Evolutionary conservation across 2,329 filamentous ascomycete species (phyloP), one percentile per base, ranked within the genome.

Genomic region (Lecanicillium sp.): DNA sequence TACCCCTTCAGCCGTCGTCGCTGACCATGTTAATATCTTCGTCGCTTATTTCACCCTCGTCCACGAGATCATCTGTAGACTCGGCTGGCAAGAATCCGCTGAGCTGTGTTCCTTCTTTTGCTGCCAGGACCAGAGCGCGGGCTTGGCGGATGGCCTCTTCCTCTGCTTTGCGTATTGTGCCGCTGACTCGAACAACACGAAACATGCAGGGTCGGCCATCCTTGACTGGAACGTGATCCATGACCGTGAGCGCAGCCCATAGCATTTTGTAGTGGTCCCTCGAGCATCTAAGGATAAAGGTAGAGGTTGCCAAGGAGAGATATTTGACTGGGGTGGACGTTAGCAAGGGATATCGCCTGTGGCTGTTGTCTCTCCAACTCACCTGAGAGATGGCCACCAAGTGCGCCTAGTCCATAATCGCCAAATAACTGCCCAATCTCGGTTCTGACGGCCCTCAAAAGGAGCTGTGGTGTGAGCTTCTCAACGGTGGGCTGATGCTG

Each of bases 141-240:
- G 87, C 86, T 44, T 86, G 72, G 4, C 81, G 74, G 51, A 97
- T 84, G 27, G 88, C 87, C 60, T 95, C 89, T 56, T 94, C 81
- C 61, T 97, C 89, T 3, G 80, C 83, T 61, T 94, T 95, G 50
- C 81, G 82, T 53, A 98, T 95, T 3, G 92, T 98, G 13, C 90
- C 92, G 47, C 86, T 92, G 12, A 96, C 87, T 44, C 86, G 75
- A 6, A 94, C 77, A 12, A 98, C 88, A 33, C 82, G 79, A 46
- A 94, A 84, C 2, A 90, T 81, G 52, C 89, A 94, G 0, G 76
- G 69, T 42, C 72, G 68, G 17, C 77, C 74, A 54, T 68, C 71
- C 42, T 63, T 71, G 3, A 73, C 60, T 7, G 78, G 87, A 0
- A 96, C 65, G 13, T 64, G 71, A 17, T 80, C 80, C 68, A 92